Evolutionary conservation across 1,139 yeast species (phyloP).

Genomic region (Wickerhamiella infanticola): DNA sequence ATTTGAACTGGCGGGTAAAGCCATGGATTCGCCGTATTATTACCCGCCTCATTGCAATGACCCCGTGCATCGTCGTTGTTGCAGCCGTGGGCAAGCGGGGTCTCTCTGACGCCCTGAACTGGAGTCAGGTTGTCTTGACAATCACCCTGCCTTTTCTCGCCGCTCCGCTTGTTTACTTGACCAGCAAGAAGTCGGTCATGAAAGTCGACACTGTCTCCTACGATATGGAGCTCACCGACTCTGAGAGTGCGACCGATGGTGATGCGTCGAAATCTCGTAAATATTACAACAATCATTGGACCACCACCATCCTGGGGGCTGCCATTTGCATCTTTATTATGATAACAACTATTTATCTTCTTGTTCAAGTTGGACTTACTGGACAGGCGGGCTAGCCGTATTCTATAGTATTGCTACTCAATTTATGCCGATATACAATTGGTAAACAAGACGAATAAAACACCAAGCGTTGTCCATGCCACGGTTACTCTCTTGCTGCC

Average conservation of each 20-base stretch:
- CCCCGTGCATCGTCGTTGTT: conserved; percentile 49
- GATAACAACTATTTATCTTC: conserved; percentile 51
- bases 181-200: conserved; percentile 51
- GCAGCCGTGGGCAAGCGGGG: conserved; percentile 51
- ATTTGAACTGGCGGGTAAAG: conserved; percentile 52
- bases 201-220: conserved; percentile 23
- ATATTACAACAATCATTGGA: conserved; percentile 38
- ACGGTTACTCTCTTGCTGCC: conserved; percentile 17
- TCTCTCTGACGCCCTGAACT: conserved; percentile 35
- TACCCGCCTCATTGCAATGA: conserved; percentile 54
- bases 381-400: conserved; percentile 19
- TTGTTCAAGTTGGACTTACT: conserved; percentile 41
- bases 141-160: conserved; percentile 57
- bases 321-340: conserved; percentile 30
- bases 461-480: conserved; percentile 21
- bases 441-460: conserved; percentile 11
- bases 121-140: conserved; percentile 63
- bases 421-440: conserved; percentile 4
- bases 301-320: conserved; percentile 21
- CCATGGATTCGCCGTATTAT: conserved; percentile 68
- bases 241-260: conserved; percentile 35
- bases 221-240: background rate
- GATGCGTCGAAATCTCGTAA: background rate
- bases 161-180: conserved; percentile 65
- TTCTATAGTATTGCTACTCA: background rate